Base-by-base conservation (phyloP, 2,329 filamentous ascomycete species). In the Biscogniauxia sp. region DNA sequence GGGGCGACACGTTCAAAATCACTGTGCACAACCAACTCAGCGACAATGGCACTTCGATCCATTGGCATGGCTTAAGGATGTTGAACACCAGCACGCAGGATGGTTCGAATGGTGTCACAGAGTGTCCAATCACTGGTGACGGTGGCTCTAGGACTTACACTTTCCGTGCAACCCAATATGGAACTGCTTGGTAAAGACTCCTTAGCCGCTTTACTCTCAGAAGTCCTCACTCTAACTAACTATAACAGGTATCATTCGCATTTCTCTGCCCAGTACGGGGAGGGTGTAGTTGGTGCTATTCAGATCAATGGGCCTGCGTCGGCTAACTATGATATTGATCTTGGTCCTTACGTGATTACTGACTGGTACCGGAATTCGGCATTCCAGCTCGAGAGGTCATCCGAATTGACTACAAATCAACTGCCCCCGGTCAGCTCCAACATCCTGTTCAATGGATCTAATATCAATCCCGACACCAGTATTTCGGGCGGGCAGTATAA, bases 261-360 rank as follows among this genome's bases (percentile, higher is more conserved):
- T 69, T 81, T 81, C 66, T 76, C 77, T 5, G 72, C 75, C 17
- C 80, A 84, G 67, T 82, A 83, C 62, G 77, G 76, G 32, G 80
- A 85, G 62, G 84, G 84, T 11, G 71, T 85, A 0, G 71, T 79
- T 11, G 84, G 84, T 1, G 70, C 79, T 0, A 79, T 87, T 32
- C 70, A 83, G 32, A 79, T 84, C 57, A 72, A 81, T 55, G 82
- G 82, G 0, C 82, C 82, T 1, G 74, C 78, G 0, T 75, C 77
- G 6, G 76, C 77, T 51, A 76, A 82, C 66, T 84, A 83, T 65
- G 83, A 86, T 59, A 73, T 80, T 50, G 84, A 86, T 64, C 75
- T 85, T 0, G 84, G 83, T 9, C 69, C 77, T 3, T 73, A 81
- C 5, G 74, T 78, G 9, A 73, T 85, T 23, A 79, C 75, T 11